phyloP scores from a whole-genome alignment of 129 eudicot genomes.

The Sambucus nigra region DNA sequence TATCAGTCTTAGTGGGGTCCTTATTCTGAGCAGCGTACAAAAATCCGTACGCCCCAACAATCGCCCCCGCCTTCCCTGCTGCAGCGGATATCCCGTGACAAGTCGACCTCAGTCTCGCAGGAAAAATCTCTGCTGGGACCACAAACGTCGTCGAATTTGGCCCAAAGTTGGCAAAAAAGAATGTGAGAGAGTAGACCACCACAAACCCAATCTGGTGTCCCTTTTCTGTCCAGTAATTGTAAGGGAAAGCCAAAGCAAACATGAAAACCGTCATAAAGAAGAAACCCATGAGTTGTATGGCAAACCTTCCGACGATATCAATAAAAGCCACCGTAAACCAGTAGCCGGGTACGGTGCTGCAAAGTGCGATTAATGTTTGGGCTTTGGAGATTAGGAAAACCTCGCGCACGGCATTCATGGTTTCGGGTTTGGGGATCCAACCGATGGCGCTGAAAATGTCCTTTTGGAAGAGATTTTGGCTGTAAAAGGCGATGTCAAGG shows the following conservation, averaged over 20 bases:
- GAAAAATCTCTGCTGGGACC: constrained; percentile 73
- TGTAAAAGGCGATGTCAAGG: constrained; percentile 42
- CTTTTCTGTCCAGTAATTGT: constrained; percentile 42
- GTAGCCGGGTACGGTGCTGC: constrained; percentile 62
- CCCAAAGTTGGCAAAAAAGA: constrained; percentile 65
- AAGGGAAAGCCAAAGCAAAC: constrained; percentile 67
- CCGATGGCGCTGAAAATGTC: constrained; percentile 38
- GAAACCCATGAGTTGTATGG: constrained; percentile 64
- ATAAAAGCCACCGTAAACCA: constrained; percentile 63
- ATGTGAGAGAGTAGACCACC: constrained; percentile 50
- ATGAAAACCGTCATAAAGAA: constrained; percentile 70
- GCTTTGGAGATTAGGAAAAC: constrained; percentile 32
- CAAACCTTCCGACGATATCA: constrained; percentile 48
- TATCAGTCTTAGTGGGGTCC: constrained; percentile 30
- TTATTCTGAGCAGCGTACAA: constrained; percentile 41
- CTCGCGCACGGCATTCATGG: constrained; percentile 33
- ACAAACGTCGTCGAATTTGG: constrained; percentile 75
- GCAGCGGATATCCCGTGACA: constrained; percentile 85
- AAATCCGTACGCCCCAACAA: constrained; percentile 63
- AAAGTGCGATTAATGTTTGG: constrained; percentile 55
- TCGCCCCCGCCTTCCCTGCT: constrained; percentile 68
- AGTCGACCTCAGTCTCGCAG: constrained; percentile 61
- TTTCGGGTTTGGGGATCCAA: constrained; percentile 23
- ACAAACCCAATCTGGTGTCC: constrained; percentile 39
- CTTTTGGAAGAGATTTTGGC: constrained; percentile 45